Base-by-base conservation (phyloP, 2,329 filamentous ascomycete species). In the Sporothrix globosa region DNA sequence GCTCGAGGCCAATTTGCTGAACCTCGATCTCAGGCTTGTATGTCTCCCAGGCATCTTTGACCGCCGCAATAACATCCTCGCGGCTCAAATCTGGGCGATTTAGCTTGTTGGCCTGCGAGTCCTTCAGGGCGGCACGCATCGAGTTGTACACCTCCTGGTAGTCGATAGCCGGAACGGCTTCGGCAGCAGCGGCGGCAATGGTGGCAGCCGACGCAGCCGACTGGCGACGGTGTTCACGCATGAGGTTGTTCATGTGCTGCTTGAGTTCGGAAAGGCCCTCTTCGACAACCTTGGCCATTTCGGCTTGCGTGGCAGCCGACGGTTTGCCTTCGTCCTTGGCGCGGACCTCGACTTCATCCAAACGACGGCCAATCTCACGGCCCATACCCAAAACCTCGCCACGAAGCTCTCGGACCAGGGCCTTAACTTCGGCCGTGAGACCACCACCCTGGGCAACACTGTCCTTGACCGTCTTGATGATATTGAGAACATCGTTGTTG, bases 351-450 rank as follows among this genome's bases (percentile, higher is more conserved):
- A 89, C 86, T 73, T 93, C 88, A 73, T 96, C 92, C n/a, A 98
- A 85, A 74, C 93, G 91, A 70, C 92, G 90, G 53, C 91, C 93
- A 63, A 98, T 88, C 74, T 97, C 93, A 70, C 95, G 87, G 4
- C 95, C 95, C 94, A 97, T 97, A 3, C 93, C 94, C 4, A 97
- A 85, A 10, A 98, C 93, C 78, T 98, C 95, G 2, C 93, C 94
- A 27, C 95, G 90, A 48, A 98, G 85, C 76, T 97, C 94, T 30
- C 93, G 90, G 10, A 97, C 92, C 10, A 97, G 85, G 4, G 92
- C 90, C 80, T 98, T 98, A 73, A 97, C 92, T 78, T 97, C 93
- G 69, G 93, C 93, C 1, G 93, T 97, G 67, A 97, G 86, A 5
- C 94, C 93, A 71, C 95, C 95, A 53, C 92, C 90, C 79, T 97